Percentiles rank a stretch among this genome's conserved stretches.
phyloP scores from a whole-genome alignment of 371 early-diverging fungal species.

The Dichotomocladium elegans region DNA sequence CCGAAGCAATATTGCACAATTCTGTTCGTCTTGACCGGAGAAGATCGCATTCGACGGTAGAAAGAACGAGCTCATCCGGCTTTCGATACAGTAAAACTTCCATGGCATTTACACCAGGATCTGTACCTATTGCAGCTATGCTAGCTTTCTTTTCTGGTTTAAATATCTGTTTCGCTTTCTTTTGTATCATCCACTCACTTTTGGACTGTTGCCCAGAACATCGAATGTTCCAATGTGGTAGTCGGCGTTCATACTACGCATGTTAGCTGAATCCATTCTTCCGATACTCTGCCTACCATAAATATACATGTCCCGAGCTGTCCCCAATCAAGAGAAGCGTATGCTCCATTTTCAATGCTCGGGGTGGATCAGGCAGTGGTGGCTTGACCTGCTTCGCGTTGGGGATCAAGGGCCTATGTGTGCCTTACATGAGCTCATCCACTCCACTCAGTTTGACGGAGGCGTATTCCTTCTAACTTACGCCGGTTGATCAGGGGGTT shows the following conservation, averaged over 20 bases:
- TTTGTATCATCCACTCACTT: neutral
- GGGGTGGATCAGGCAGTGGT: constrained; percentile 5
- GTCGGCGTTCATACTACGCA: neutral
- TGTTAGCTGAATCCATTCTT: neutral
- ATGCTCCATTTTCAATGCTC: neutral
- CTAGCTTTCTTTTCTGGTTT: too few relatives aligned
- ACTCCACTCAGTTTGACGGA: neutral
- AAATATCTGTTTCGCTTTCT: too few relatives aligned
- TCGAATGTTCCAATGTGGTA: constrained; percentile 4
- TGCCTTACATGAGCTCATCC: neutral
- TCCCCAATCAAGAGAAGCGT: constrained; percentile 4
- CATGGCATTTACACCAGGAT: neutral
- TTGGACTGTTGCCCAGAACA: neutral
- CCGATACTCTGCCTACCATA: neutral
- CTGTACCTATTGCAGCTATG: neutral
- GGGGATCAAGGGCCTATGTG: neutral
- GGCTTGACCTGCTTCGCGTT: neutral
- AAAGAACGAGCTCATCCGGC: neutral
- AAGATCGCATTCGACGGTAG: neutral
- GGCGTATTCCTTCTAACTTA: neutral
- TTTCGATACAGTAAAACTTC: neutral
- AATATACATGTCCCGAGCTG: neutral
- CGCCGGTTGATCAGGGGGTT: constrained; percentile 5
- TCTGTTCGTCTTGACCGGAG: neutral
- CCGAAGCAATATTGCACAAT: constrained; percentile 2